These are phyloP conservation scores for Gracilariopsis chorda DNA, from an alignment of 23 red algal genomes.

Conservation along the genomic window DNA sequence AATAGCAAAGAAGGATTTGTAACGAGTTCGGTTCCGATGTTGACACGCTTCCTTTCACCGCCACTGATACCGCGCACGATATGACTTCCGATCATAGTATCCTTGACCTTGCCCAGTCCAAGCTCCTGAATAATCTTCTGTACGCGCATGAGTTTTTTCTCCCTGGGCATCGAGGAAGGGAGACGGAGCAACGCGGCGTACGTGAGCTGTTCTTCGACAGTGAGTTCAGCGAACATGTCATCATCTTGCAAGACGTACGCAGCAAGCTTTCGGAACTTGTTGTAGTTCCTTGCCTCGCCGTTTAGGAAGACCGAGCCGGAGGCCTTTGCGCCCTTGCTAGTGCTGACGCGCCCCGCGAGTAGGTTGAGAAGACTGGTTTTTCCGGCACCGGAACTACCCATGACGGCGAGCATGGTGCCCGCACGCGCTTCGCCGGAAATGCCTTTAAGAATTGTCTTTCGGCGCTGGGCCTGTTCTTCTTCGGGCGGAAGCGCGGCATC, in stretches of 20 bases:
- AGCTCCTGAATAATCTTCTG: slow-evolving; percentile 75
- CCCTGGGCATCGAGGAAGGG: slow-evolving; percentile 54
- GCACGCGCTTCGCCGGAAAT: slow-evolving; percentile 83
- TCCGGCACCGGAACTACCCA: slow-evolving; percentile 88
- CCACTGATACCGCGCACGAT: slow-evolving; percentile 85
- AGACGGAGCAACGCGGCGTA: slow-evolving; percentile 80
- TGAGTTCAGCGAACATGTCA: slow-evolving; percentile 95
- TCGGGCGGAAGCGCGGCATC: neutral
- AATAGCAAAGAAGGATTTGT: slow-evolving; percentile 88
- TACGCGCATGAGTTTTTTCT: slow-evolving; percentile 73
- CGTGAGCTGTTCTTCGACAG: slow-evolving; percentile 89
- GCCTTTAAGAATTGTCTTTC: slow-evolving; percentile 58
- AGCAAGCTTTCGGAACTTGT: slow-evolving; percentile 75
- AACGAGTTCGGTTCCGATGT: slow-evolving; percentile 93
- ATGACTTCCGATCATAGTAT: slow-evolving; percentile 81
- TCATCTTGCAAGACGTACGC: slow-evolving; percentile 81
- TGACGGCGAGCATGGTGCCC: slow-evolving; percentile 92
- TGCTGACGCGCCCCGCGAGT: slow-evolving; percentile 83
- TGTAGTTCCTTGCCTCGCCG: slow-evolving; percentile 64
- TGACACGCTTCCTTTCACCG: slow-evolving; percentile 95
- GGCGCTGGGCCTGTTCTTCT: neutral
- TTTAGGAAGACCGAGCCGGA: slow-evolving; percentile 84
- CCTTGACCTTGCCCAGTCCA: slow-evolving; percentile 65
- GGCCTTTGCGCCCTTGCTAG: slow-evolving; percentile 45
- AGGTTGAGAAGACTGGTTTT: slow-evolving; percentile 93